Base-by-base conservation (phyloP, 805 yeast species). In the Kodamaea neixiangensis region DNA sequence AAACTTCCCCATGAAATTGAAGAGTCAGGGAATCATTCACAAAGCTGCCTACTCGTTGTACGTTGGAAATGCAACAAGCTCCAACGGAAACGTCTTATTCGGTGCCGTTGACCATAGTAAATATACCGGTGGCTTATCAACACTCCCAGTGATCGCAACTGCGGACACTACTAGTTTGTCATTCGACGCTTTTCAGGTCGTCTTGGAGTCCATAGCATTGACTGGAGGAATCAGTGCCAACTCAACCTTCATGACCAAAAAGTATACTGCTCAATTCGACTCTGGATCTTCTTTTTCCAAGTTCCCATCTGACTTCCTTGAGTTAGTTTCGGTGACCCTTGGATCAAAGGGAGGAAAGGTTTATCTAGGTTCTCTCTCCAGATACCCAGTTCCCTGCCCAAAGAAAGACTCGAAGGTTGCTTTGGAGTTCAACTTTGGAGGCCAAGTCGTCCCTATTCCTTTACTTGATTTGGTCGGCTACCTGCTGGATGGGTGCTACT, bases 391-490 rank as follows among this genome's bases (percentile, higher is more conserved):
- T 22, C 33, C 44, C 6, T 40, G 44, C 19, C 44, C 44, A 2
- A 13, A 15, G 14, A n/a, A 7, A 5, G 44, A 52, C 43, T 35
- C 52, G 51, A 43, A 53, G 57, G 67, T 55, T 31, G 44, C 51
- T 3, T 54, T 81, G 6, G 69, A 71, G 33, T 82, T 81, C 58
- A 69, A 79, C 57, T 83, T 87, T 67, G 81, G 82, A 51, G 91
- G 89, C 5, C 62, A 73, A n/a, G 59, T 63, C 5, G 79, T 86
- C 51, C 61, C 69, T 13, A 81, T 79, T 7, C 86, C 89, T 25
- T 60, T 62, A 58, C 64, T 53, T 3, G 63, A 68, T 48, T 57
- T 72, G 56, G 49, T 68, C 14, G 48, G 49, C 3, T 51, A 51
- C 41, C n/a, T 15, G 21, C 13, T 5, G 2, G 17, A 14, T 11